Percentiles rank a stretch among this genome's conserved stretches.
Evolutionary conservation across 306 rosid species (phyloP).

Genomic region (Luffa aegyptiaca): DNA sequence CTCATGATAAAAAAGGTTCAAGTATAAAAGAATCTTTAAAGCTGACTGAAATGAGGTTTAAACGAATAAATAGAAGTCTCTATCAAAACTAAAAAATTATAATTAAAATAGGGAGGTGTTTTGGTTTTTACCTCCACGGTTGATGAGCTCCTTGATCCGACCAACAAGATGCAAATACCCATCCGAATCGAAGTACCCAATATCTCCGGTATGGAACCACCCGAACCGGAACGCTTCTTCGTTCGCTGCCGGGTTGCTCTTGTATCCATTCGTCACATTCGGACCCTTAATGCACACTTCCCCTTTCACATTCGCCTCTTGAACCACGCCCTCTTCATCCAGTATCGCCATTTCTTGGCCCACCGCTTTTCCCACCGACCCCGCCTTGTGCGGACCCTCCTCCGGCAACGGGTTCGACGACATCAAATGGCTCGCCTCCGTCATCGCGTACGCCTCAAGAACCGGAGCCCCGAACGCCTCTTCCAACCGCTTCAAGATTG

Average conservation of each 20-base stretch:
- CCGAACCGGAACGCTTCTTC: conserved; percentile 36
- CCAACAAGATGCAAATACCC: conserved; percentile 75
- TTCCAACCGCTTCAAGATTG: conserved; percentile 34
- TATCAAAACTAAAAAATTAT: neutral
- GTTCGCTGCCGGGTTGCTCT: conserved; percentile 38
- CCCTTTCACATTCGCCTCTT: conserved; percentile 19
- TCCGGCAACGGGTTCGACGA: conserved; percentile 49
- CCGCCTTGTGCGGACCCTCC: conserved; percentile 51
- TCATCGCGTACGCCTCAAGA: conserved; percentile 71
- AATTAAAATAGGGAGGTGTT: neutral
- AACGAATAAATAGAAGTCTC: neutral
- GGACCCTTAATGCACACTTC: conserved; percentile 54
- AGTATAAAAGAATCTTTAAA: neutral
- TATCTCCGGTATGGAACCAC: conserved; percentile 62
- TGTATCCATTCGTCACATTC: conserved; percentile 55
- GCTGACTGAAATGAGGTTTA: neutral
- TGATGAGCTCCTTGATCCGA: conserved; percentile 68
- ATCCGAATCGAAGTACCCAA: conserved; percentile 54
- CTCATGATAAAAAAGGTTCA: neutral
- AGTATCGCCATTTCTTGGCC: conserved; percentile 50
- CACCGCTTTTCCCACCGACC: conserved; percentile 61
- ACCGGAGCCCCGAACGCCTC: conserved; percentile 55
- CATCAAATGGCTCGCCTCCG: conserved; percentile 59
- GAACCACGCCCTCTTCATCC: conserved; percentile 30
- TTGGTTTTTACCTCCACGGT: conserved; percentile 50